Evolutionary conservation across 2,329 filamentous ascomycete species (phyloP).

Genomic region (Annulohypoxylon truncatum): DNA sequence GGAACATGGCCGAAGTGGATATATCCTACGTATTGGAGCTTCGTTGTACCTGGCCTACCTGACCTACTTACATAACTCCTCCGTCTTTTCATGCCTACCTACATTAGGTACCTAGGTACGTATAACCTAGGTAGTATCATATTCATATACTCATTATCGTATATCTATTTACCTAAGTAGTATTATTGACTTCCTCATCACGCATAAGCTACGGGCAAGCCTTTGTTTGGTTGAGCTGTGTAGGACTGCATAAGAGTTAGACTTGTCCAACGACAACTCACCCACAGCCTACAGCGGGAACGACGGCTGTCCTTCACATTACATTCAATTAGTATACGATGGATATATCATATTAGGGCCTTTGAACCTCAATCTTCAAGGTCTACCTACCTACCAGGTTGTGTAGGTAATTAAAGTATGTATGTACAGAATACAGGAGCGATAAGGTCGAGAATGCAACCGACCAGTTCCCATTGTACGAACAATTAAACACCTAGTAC

Average conservation of each 20-base stretch:
- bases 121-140: background rate
- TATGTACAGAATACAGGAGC: constrained; percentile 5
- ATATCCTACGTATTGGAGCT: background rate
- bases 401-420: too few species aligned
- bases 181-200: background rate
- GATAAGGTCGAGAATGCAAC: constrained; percentile 25
- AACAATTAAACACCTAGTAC: background rate
- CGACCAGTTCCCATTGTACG: constrained; percentile 25
- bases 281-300: background rate
- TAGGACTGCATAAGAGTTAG: constrained; percentile 9
- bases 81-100: background rate
- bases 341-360: too few species aligned
- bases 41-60: constrained; percentile 5
- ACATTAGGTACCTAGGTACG: background rate
- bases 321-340: constrained; percentile 12
- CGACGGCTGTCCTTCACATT: constrained; percentile 4
- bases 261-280: constrained; percentile 11
- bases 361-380: too few species aligned
- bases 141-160: too few species aligned
- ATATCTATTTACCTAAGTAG: background rate
- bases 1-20: constrained; percentile 20
- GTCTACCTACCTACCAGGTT: too few species aligned
- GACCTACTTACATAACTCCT: background rate
- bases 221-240: constrained; percentile 3
- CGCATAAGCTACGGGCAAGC: background rate